Evolutionary conservation across 1,139 yeast genomes (phyloP), one percentile per base, ranked within the genome.

Genomic region (Geotrichum fermentans): DNA sequence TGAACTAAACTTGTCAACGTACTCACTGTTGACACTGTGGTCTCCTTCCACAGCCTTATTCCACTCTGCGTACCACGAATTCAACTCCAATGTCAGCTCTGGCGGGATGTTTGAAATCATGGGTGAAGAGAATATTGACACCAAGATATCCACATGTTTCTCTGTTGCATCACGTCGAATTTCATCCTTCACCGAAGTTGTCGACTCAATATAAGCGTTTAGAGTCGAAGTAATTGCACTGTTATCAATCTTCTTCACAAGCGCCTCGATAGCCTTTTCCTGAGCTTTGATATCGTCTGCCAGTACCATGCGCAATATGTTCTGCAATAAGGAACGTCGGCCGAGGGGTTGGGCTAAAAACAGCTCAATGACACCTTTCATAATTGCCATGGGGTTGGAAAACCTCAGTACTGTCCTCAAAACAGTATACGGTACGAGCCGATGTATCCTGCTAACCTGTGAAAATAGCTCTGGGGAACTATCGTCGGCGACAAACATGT

Each of bases 311-410:
- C 84, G 77, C 60, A 90, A 83, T 50, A 88, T 75, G 55, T 81
- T 77, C 52, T 82, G 88, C 45, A 92, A 70, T 26, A 90, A 67
- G 1, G 95, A 80, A 52, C 78, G 77, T 38, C 79, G 77, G 10
- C 86, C 87, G 53, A 82, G 79, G 30, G 95, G 82, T 58, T 83
- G 88, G 18, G 89, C 85, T 66, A 90, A 77, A 54, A 90, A 78
- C 51, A 90, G 64, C 60, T 88, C 96, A 29, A 89, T 74, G 59
- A 89, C 52, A 22, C 84, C 80, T 51, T 89, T 83, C 69, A 87
- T 79, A 35, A 90, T 80, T 45, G 84, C 79, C 67, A 88, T 79
- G 2, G 97, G 97, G 61, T 90, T 90, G 1, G 97, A 86, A 56
- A 82, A 81, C 58, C 80, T 75, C 56, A 90, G 67, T 29, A 90